Evolutionary conservation across 2,329 filamentous ascomycete species (phyloP).

Genomic region (Cladophialophora psammophila): DNA sequence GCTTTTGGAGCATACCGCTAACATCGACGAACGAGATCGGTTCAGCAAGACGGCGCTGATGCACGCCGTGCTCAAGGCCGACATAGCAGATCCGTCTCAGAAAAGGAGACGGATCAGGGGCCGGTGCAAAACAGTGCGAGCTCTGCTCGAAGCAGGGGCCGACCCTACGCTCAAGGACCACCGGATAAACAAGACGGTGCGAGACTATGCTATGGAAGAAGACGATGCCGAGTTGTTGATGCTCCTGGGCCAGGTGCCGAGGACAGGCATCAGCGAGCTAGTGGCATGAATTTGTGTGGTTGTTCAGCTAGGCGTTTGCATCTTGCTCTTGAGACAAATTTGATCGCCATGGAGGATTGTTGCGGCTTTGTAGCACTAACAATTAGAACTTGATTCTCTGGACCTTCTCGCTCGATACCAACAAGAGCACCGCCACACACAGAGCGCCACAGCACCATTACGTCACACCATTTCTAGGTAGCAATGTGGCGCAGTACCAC

Average conservation of each 20-base stretch:
- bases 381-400: background rate
- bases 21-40: conserved; percentile 32
- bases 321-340: background rate
- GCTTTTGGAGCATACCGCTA: conserved; percentile 24
- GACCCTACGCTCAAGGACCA: conserved; percentile 28
- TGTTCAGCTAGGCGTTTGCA: background rate
- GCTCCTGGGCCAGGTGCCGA: conserved; percentile 19
- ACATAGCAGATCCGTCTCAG: conserved; percentile 21
- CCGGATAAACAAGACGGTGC: conserved; percentile 15
- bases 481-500: background rate
- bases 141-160: conserved; percentile 29
- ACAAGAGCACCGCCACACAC: background rate
- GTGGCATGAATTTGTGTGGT: conserved; percentile 20
- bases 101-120: conserved; percentile 12
- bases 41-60: conserved; percentile 39
- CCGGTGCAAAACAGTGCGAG: conserved; percentile 26
- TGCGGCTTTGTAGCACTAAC: background rate
- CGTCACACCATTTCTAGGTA: background rate
- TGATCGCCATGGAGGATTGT: background rate
- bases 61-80: conserved; percentile 36
- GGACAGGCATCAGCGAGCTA: conserved; percentile 28
- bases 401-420: background rate
- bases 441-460: background rate
- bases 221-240: conserved; percentile 26
- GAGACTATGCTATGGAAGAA: conserved; percentile 25